phyloP scores from a whole-genome alignment of 108 stramenopile genomes.

The Cyclotella kingstonii region DNA sequence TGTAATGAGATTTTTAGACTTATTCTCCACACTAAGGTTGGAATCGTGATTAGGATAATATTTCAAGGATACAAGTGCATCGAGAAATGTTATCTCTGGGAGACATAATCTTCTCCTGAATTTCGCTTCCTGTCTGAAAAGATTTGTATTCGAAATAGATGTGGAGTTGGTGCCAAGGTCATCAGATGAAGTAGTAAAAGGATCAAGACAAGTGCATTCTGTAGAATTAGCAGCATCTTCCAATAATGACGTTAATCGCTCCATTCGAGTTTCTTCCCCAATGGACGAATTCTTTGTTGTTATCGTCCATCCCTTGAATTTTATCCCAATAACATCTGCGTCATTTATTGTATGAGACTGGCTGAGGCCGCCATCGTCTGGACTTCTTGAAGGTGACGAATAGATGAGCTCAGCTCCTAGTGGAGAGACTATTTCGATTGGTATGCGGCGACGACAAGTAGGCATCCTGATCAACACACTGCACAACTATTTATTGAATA shows the following conservation, averaged over 20 bases:
- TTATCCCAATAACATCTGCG: conserved; percentile 18
- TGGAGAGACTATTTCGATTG: background rate
- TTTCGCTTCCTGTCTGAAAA: background rate
- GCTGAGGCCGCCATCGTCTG: background rate
- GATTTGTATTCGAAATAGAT: background rate
- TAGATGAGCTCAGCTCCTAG: conserved; percentile 5
- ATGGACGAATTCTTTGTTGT: conserved; percentile 37
- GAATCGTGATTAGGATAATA: too few species aligned
- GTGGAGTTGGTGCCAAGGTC: background rate
- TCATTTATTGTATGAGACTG: background rate
- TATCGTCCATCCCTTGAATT: conserved; percentile 30
- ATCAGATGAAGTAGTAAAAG: background rate
- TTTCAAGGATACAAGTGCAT: conserved; percentile 51
- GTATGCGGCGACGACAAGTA: conserved; percentile 10
- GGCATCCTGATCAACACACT: background rate
- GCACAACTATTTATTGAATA: background rate
- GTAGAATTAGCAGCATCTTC: conserved; percentile 22
- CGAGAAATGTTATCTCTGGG: conserved; percentile 78
- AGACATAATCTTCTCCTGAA: conserved; percentile 40
- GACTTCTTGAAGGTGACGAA: background rate
- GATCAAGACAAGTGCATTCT: background rate
- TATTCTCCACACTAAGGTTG: too few species aligned
- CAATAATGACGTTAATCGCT: conserved; percentile 13
- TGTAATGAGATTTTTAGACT: background rate
- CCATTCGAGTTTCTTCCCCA: conserved; percentile 36